Base-by-base conservation (phyloP, 495 filamentous ascomycete species). In the Collariella sp. region DNA sequence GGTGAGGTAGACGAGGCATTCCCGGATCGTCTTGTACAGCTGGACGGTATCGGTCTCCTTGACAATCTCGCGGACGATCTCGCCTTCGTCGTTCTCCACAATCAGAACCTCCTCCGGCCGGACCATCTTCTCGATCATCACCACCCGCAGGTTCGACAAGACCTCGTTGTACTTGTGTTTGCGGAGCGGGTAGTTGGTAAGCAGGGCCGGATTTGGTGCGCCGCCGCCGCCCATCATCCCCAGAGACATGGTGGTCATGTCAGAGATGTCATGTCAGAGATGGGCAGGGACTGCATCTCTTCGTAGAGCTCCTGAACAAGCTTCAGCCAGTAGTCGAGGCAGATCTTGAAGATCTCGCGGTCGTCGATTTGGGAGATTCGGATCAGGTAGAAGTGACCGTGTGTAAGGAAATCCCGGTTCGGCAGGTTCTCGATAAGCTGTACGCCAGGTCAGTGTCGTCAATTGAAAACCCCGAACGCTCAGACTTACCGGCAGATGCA, bases 81-180 rank as follows among this genome's bases (percentile, higher is more conserved):
- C 93, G 41, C 94, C 93, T 70, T 99, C 93, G 58, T 99, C 93
- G 67, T 99, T 99, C 70, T 99, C 93, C 6, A 99, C 94, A 63
- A 99, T 90, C 55, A 99, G 69, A n/a, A 99, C 94, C 73, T 97
- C 94, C 72, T 99, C 93, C 6, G 93, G 93, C 34, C 89, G 78
- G 24, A 97, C 93, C 93, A 99, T 97, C 72, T 96, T 95, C 75
- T 99, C 93, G 58, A 99, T 96, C 93, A 99, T 99, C 39, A 99
- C 93, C 38, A 88, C 85, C 53, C 93, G 84, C 43, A 99, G 77
- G 65, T 95, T 96, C 9, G 91, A 89, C 18, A 99, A 74, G 13
- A 99, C 85, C 61, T 95, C 89, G 56, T 83, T 83, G 67, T 97
- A 99, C 70, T 95, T 95, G 75, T 99, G 91, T 74, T 97, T 97